Conservation (phyloP, 225 moss, liverwort and hornwort species). For the Polytrichum formosum region DNA sequence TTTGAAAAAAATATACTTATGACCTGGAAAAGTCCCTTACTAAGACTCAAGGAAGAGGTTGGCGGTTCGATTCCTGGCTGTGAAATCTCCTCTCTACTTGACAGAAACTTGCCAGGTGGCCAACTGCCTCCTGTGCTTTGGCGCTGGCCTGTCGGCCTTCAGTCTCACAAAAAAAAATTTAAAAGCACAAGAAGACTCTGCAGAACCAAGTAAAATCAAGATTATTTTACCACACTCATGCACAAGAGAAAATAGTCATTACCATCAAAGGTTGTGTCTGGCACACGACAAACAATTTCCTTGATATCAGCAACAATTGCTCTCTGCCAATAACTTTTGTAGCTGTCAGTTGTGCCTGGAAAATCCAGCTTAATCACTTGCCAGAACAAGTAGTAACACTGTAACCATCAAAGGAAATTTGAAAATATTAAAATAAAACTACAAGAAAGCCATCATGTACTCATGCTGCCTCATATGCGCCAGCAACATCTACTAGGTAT, state of each 20-base stretch:
- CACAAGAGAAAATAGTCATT: not conserved
- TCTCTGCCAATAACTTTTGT: slow-evolving; percentile 65
- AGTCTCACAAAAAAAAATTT: too few species aligned
- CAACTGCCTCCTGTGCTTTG: too few species aligned
- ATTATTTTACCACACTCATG: too few species aligned
- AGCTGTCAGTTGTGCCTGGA: slow-evolving; percentile 79
- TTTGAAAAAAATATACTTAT: too few species aligned
- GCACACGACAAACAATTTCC: slow-evolving; percentile 88
- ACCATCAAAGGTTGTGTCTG: slow-evolving; percentile 87
- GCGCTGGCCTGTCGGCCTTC: too few species aligned
- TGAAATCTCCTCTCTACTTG: too few species aligned
- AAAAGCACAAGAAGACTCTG: too few species aligned
- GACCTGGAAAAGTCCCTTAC: too few species aligned
- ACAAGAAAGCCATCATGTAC: not conserved
- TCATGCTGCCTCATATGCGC: not conserved
- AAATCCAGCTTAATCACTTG: slow-evolving; percentile 59
- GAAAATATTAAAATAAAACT: not conserved
- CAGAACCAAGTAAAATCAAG: too few species aligned
- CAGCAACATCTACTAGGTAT: not conserved
- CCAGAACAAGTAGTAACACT: slow-evolving; percentile 7
- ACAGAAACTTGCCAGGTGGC: too few species aligned
- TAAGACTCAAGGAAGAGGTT: too few species aligned
- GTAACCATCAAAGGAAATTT: not conserved
- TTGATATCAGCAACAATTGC: slow-evolving; percentile 84
- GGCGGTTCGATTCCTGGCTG: too few species aligned